Conservation (phyloP, 176 grass and related monocot species). For the Triticum timopheevii region DNA sequence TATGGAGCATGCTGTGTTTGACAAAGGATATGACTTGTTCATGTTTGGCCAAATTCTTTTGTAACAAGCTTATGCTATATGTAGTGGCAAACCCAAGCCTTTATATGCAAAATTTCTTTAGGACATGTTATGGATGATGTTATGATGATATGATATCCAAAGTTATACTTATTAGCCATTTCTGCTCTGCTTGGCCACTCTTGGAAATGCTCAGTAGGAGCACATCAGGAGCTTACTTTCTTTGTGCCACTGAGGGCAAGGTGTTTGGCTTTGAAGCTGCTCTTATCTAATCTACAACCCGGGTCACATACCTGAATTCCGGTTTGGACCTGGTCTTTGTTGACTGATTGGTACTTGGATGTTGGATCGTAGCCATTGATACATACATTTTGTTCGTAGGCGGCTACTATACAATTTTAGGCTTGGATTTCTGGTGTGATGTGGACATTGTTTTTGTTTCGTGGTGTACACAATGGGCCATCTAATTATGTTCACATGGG, state of each 20-base stretch:
- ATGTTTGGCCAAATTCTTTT: constrained; percentile 41
- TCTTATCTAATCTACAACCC: neutral
- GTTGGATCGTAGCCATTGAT: constrained; percentile 17
- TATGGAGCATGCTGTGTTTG: constrained; percentile 34
- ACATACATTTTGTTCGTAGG: constrained; percentile 30
- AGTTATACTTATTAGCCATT: constrained; percentile 7
- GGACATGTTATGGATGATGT: constrained; percentile 16
- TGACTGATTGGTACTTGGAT: constrained; percentile 27
- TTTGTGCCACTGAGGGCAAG: constrained; percentile 9
- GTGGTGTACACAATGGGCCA: constrained; percentile 6
- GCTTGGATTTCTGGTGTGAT: constrained; percentile 39
- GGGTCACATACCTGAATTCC: neutral
- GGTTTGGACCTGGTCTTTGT: constrained; percentile 12
- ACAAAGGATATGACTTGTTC: constrained; percentile 33
- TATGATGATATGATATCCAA: neutral
- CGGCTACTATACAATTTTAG: constrained; percentile 12
- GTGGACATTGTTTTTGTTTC: constrained; percentile 35
- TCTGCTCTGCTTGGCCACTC: constrained; percentile 5
- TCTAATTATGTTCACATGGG: constrained; percentile 43
- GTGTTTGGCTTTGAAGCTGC: constrained; percentile 7
- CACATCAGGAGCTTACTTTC: neutral
- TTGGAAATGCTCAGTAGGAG: neutral
- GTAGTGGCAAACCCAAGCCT: constrained; percentile 33
- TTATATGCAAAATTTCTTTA: constrained; percentile 40
- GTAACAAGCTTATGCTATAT: constrained; percentile 35